A percentile compares a stretch with the other conserved stretches of the same genome.
These are phyloP conservation scores for Fraxinus nigra DNA, from an alignment of 305 asterid species.

Conservation along the genomic window DNA sequence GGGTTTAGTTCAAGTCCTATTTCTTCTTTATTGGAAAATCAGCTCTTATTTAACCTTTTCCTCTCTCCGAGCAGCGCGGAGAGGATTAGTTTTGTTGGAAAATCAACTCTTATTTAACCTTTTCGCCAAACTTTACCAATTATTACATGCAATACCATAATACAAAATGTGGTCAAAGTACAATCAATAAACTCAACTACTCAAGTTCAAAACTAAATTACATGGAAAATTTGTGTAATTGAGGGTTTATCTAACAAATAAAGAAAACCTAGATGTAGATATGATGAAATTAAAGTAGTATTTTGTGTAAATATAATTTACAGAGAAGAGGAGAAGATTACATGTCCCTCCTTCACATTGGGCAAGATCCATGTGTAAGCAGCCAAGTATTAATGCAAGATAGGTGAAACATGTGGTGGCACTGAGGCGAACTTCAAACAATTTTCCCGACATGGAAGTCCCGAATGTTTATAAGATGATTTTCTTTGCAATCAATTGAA, in stretches of 20 bases:
- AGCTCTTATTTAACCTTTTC: too few relatives aligned
- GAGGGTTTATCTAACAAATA: slow-evolving; percentile 30
- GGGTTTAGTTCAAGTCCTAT: too few relatives aligned
- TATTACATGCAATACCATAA: neutral
- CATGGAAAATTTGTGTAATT: slow-evolving; percentile 34
- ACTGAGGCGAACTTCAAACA: slow-evolving; percentile 77
- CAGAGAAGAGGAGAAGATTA: slow-evolving; percentile 32
- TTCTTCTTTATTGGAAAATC: too few relatives aligned
- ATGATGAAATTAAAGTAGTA: slow-evolving; percentile 33
- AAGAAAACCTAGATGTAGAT: slow-evolving; percentile 38
- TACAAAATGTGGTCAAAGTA: slow-evolving; percentile 45
- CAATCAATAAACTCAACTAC: slow-evolving; percentile 37
- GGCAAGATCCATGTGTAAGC: slow-evolving; percentile 95
- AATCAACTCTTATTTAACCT: too few relatives aligned
- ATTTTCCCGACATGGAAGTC: slow-evolving; percentile 89
- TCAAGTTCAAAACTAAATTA: slow-evolving; percentile 38
- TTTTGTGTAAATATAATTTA: slow-evolving; percentile 14
- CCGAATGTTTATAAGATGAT: slow-evolving; percentile 30
- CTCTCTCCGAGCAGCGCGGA: too few relatives aligned
- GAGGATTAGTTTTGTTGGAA: too few relatives aligned
- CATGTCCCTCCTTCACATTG: slow-evolving; percentile 94
- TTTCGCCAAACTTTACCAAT: too few relatives aligned
- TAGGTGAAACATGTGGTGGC: slow-evolving; percentile 88
- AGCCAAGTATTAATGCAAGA: slow-evolving; percentile 98
- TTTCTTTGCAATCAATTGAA: too few relatives aligned